phyloP scores from a whole-genome alignment of 768 basidiomycete species.

The Boletellus ananas region DNA sequence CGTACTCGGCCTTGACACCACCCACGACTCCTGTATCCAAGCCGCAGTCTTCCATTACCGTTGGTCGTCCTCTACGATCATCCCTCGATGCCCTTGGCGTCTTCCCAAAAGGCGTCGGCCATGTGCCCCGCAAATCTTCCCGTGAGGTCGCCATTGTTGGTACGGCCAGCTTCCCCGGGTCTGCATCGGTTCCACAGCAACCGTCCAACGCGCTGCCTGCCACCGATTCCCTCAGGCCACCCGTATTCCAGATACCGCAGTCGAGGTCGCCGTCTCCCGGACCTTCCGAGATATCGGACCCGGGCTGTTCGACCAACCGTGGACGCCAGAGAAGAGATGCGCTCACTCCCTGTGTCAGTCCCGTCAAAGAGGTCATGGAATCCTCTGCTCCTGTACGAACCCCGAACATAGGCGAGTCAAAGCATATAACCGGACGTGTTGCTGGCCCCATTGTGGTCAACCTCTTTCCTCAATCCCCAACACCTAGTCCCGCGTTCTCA shows the following conservation, averaged over 20 bases:
- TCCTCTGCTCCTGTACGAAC: constrained; percentile 40
- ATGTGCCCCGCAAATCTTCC: constrained; percentile 42
- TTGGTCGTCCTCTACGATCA: constrained; percentile 33
- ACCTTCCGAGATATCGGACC: constrained; percentile 30
- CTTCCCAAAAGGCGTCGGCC: constrained; percentile 31
- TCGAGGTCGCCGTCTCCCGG: constrained; percentile 32
- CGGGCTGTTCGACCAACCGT: constrained; percentile 26
- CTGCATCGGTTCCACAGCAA: constrained; percentile 26
- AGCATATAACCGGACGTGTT: constrained; percentile 56
- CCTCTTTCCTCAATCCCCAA: constrained; percentile 36
- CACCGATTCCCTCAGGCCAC: constrained; percentile 33
- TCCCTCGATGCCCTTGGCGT: constrained; percentile 42
- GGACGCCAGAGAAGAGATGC: constrained; percentile 33
- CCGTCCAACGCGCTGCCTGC: constrained; percentile 28
- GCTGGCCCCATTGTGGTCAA: constrained; percentile 59
- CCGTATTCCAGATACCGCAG: constrained; percentile 37
- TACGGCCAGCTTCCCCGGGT: constrained; percentile 32
- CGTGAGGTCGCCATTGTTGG: constrained; percentile 53
- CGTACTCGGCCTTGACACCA: constrained; percentile 52
- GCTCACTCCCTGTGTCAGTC: constrained; percentile 30
- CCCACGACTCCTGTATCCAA: constrained; percentile 42
- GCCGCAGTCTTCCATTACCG: constrained; percentile 17
- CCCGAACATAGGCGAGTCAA: constrained; percentile 59
- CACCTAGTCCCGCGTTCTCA: constrained; percentile 25
- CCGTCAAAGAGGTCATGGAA: constrained; percentile 26